Evolutionary conservation across 495 filamentous ascomycete genomes (phyloP).

Genomic region (Aspergillus leporis): DNA sequence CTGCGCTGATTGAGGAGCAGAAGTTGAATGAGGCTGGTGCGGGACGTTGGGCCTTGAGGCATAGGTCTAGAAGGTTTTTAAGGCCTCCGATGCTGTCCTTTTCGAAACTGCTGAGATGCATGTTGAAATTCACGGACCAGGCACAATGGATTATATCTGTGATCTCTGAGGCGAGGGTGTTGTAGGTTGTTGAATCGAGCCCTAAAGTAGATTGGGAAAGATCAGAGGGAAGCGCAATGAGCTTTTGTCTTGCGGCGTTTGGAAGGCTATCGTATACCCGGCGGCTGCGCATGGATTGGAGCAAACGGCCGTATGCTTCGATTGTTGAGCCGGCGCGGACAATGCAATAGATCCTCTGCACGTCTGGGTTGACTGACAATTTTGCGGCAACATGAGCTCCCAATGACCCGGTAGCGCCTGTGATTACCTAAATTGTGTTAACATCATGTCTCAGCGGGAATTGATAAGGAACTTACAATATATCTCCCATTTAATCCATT

Average conservation of each 20-base stretch:
- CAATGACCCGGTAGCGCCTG: slow-evolving; percentile 28
- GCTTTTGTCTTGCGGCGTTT: slow-evolving; percentile 28
- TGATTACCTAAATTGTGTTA: slow-evolving; percentile 21
- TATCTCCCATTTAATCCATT: slow-evolving; percentile 21
- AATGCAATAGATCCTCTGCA: slow-evolving; percentile 54
- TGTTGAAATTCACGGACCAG: slow-evolving; percentile 73
- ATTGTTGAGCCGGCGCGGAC: slow-evolving; percentile 49
- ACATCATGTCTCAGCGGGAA: background rate
- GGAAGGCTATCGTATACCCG: slow-evolving; percentile 24
- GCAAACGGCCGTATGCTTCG: slow-evolving; percentile 51
- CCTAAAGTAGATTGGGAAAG: slow-evolving; percentile 46
- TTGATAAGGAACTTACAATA: slow-evolving; percentile 16
- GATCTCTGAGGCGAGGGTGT: slow-evolving; percentile 36
- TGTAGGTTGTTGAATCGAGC: slow-evolving; percentile 35
- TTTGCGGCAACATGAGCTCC: slow-evolving; percentile 26
- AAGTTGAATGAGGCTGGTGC: slow-evolving; percentile 49
- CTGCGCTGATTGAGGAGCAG: slow-evolving; percentile 60
- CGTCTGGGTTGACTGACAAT: slow-evolving; percentile 20
- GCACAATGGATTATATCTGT: slow-evolving; percentile 63
- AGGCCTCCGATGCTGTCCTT: slow-evolving; percentile 56
- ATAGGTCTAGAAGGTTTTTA: slow-evolving; percentile 55
- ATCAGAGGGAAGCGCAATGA: slow-evolving; percentile 41
- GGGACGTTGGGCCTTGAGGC: slow-evolving; percentile 34
- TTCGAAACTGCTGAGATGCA: slow-evolving; percentile 58
- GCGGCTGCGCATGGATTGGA: slow-evolving; percentile 43